Evolutionary conservation across 2,329 filamentous ascomycete genomes (phyloP).

Genomic region (Colletotrichum siamense): DNA sequence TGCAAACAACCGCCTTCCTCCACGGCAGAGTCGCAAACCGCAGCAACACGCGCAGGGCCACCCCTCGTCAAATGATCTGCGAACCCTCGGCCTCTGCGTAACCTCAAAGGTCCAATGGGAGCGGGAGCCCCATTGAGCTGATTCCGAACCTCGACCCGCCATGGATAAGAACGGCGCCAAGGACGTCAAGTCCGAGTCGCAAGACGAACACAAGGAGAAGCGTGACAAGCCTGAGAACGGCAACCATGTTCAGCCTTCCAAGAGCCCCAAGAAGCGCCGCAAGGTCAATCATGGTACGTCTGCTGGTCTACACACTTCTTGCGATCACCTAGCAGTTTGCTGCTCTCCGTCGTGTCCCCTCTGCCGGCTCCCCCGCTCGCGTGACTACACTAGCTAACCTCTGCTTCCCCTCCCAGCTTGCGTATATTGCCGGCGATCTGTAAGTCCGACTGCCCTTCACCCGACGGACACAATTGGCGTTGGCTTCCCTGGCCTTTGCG

Average conservation of each 20-base stretch:
- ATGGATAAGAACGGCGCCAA: conserved; percentile 40
- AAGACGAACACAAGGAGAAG: conserved; percentile 34
- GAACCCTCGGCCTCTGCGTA: conserved; percentile 48
- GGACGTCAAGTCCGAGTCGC: conserved; percentile 42
- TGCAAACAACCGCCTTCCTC: not conserved
- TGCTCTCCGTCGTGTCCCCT: conserved; percentile 19
- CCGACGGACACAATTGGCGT: conserved; percentile 28
- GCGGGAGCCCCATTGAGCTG: conserved; percentile 36
- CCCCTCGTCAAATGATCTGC: conserved; percentile 33
- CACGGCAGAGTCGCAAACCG: not conserved
- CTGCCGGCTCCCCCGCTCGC: conserved; percentile 10
- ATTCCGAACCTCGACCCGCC: conserved; percentile 26
- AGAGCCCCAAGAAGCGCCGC: conserved; percentile 82
- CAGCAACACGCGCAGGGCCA: not conserved
- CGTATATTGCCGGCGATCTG: conserved; percentile 89
- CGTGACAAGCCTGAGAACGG: conserved; percentile 33
- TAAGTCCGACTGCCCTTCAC: conserved; percentile 59
- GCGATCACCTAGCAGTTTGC: not conserved
- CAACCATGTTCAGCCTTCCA: conserved; percentile 32
- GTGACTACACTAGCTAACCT: conserved; percentile 25
- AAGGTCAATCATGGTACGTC: conserved; percentile 87
- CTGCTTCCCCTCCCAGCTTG: conserved; percentile 67
- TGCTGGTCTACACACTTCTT: conserved; percentile 25
- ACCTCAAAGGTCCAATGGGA: conserved; percentile 50
- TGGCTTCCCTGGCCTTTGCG: not conserved